Evolutionary conservation across 2,329 filamentous ascomycete genomes (phyloP), one percentile per base, ranked within the genome.

Genomic region (Diplodia scrobiculata): DNA sequence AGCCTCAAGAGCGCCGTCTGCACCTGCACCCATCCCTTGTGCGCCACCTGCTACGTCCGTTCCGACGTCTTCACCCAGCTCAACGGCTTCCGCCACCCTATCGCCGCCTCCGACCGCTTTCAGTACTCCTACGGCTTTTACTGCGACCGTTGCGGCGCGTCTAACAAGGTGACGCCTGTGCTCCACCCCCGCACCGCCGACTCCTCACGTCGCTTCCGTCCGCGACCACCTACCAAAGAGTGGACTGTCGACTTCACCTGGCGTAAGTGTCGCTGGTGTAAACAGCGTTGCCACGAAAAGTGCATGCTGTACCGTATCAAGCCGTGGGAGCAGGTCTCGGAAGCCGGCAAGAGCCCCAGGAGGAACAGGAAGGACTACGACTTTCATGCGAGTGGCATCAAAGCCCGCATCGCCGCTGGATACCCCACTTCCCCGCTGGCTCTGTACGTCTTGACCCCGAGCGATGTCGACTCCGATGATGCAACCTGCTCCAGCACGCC

Each of bases 1-100:
- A 60, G 58, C 27, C 58, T 60, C 29, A 60, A 34, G n/a, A 60
- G 41, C 27, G 41, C 25, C 27, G n/a, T 60, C 27, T 60, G 58
- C 58, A 5, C 9, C 3, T 60, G 58, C 58, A 6, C n/a, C 5
- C 41, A 48, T 27, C 27, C 58, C 5, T 32, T 50, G 14, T 60
- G 58, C 36, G 41, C 58, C 27, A 13, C 21, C 27, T 60, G 58
- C 36, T 7, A 3, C 58, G n/a, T 60, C 19, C 9, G 19, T 2
- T 60, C 58, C 25, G 41, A 60, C 10, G 58, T 60, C 41, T 60
- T 60, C 14, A 21, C 7, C 13, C 25, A 13, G 6, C 19, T 50
- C 27, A 21, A 50, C 4, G 27, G 17, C 29, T 27, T 60, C 17
- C 41, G 27, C 29, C 58, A 60, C 29, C 58, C 3, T 9, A 14